phyloP scores from a whole-genome alignment of 257 asterid species.

The Solanum peruvianum region DNA sequence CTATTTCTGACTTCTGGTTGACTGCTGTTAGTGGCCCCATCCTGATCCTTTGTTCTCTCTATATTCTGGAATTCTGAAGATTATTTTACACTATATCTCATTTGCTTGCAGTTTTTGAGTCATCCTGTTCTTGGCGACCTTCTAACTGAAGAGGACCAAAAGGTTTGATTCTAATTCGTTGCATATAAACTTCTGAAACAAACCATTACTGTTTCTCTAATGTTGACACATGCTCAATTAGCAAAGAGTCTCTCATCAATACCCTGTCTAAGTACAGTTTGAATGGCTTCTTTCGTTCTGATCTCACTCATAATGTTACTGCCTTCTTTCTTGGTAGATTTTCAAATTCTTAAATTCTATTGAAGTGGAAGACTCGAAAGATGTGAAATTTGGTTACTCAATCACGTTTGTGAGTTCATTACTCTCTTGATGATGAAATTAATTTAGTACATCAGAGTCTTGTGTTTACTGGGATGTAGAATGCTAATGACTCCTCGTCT shows the following conservation, averaged over 20 bases:
- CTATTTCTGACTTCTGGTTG: conserved; percentile 95
- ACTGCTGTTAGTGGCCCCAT: conserved; percentile 65
- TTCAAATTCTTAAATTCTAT: conserved; percentile 72
- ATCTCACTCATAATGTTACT: not conserved
- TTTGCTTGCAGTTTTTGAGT: conserved; percentile 62
- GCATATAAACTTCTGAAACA: not conserved
- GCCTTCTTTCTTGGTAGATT: conserved; percentile 27
- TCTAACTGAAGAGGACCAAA: conserved; percentile 81
- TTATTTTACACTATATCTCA: not conserved
- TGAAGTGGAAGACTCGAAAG: conserved; percentile 89
- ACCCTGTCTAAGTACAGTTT: not conserved
- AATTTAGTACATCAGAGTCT: not conserved
- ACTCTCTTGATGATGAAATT: not conserved
- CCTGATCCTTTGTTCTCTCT: not conserved
- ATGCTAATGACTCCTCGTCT: not conserved
- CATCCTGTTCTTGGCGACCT: conserved; percentile 91
- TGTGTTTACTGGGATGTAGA: not conserved
- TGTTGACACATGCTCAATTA: not conserved
- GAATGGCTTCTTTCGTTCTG: not conserved
- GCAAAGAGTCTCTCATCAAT: not conserved
- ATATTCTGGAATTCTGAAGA: not conserved
- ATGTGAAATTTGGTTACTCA: conserved; percentile 92
- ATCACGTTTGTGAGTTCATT: conserved; percentile 67
- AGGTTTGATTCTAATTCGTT: not conserved
- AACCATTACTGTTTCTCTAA: not conserved